A percentile compares a stretch with the other conserved stretches of the same genome.
These are phyloP conservation scores for Gossypium rotundifolium DNA, from an alignment of 345 rosid genomes.

Conservation along the genomic window DNA sequence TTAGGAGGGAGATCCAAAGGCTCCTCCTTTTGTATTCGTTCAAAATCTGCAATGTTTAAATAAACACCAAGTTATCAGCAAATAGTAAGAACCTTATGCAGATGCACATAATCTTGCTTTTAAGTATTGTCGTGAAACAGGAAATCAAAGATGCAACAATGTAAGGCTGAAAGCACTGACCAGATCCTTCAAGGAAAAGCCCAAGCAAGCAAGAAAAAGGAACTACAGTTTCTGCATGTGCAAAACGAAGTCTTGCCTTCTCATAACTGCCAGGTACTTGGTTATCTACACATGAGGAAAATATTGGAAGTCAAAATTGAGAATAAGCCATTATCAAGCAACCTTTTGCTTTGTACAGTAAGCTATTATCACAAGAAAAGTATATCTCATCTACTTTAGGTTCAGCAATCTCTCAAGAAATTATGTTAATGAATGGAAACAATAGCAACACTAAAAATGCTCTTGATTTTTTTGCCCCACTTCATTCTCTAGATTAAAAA, in stretches of 20 bases:
- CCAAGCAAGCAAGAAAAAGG: slow-evolving; percentile 95
- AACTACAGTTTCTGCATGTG: slow-evolving; percentile 96
- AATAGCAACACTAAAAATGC: not conserved
- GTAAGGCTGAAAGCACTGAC: slow-evolving; percentile 31
- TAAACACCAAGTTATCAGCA: not conserved
- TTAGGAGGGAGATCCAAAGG: slow-evolving; percentile 70
- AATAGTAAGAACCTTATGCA: not conserved
- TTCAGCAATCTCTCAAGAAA: not conserved
- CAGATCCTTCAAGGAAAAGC: slow-evolving; percentile 81
- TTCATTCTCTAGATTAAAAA: not conserved
- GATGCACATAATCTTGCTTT: not conserved
- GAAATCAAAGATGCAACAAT: not conserved
- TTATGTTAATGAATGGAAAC: not conserved
- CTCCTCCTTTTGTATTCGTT: slow-evolving; percentile 62
- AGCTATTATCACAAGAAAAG: not conserved
- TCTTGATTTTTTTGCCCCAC: not conserved
- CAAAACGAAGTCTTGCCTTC: slow-evolving; percentile 89
- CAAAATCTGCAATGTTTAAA: slow-evolving; percentile 49
- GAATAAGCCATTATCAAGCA: slow-evolving; percentile 4
- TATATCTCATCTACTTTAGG: not conserved
- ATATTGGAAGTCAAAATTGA: not conserved
- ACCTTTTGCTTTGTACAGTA: not conserved
- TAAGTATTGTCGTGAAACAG: not conserved
- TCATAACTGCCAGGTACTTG: slow-evolving; percentile 76
- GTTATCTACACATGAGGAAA: slow-evolving; percentile 42